A percentile compares a stretch with the other conserved stretches of the same genome.
phyloP scores from a whole-genome alignment of 2,329 filamentous ascomycete genomes.

The Colletotrichum theobromicola region DNA sequence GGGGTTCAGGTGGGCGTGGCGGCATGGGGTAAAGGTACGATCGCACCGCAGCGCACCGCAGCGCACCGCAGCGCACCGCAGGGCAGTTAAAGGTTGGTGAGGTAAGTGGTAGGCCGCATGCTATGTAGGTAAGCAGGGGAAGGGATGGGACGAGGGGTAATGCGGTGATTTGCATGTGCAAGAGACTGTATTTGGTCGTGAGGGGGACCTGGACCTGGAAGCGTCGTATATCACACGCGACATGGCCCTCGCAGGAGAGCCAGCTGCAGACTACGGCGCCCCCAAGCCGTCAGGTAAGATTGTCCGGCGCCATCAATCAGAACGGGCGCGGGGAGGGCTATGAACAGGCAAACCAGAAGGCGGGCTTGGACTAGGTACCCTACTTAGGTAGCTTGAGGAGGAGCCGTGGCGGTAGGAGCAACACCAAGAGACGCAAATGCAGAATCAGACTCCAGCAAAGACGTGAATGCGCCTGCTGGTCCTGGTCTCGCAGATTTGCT shows the following conservation, averaged over 20 bases:
- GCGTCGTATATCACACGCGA: constrained; percentile 3
- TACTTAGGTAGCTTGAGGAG: neutral
- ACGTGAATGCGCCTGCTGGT: neutral
- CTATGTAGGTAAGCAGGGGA: neutral
- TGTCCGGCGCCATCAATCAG: neutral
- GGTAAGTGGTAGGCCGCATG: neutral
- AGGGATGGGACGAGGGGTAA: constrained; percentile 14
- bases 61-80: neutral
- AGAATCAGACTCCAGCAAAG: neutral
- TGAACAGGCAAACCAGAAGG: neutral
- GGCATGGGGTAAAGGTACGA: neutral
- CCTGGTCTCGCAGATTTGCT: neutral
- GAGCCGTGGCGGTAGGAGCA: neutral
- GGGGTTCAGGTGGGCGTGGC: neutral
- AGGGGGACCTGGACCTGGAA: neutral
- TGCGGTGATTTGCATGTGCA: constrained; percentile 19
- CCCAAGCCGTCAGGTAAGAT: neutral
- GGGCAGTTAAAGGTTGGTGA: neutral
- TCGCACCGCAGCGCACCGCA: neutral
- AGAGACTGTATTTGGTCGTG: neutral
- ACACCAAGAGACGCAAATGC: neutral
- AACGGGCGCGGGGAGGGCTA: neutral
- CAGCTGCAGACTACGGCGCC: neutral
- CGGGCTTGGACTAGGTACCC: neutral
- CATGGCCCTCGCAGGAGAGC: neutral